Conservation (phyloP, 352 stramenopile species). For the Sclerospora graminicola region DNA sequence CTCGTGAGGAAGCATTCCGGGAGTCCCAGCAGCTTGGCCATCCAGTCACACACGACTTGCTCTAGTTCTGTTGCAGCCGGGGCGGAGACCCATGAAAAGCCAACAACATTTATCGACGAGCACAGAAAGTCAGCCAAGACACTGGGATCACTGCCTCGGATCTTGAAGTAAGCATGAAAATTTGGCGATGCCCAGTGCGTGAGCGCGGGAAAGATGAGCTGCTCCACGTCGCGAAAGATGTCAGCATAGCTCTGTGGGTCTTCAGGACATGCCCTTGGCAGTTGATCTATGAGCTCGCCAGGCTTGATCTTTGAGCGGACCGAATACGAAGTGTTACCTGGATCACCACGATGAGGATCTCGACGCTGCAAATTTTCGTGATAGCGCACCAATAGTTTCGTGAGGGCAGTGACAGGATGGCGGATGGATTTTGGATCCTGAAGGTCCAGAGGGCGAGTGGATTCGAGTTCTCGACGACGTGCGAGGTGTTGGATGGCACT, state of each 20-base stretch:
- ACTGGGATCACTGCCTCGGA: slow-evolving; percentile 24
- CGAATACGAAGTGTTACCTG: slow-evolving; percentile 24
- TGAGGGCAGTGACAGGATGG: slow-evolving; percentile 27
- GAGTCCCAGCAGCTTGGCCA: slow-evolving; percentile 42
- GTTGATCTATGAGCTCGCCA: slow-evolving; percentile 25
- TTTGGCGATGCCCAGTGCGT: slow-evolving; percentile 58
- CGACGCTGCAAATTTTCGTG: slow-evolving; percentile 36
- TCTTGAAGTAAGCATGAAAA: slow-evolving; percentile 62
- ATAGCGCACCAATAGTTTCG: slow-evolving; percentile 55
- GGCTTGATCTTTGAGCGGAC: slow-evolving; percentile 33
- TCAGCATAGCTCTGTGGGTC: slow-evolving; percentile 39
- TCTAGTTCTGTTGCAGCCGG: slow-evolving; percentile 61
- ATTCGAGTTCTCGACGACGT: slow-evolving; percentile 21
- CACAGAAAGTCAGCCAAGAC: slow-evolving; percentile 45
- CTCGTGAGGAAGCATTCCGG: slow-evolving; percentile 46
- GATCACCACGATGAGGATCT: slow-evolving; percentile 21
- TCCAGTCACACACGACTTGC: slow-evolving; percentile 60
- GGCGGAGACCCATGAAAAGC: slow-evolving; percentile 52
- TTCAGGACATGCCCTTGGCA: slow-evolving; percentile 38
- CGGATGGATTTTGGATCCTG: slow-evolving; percentile 29
- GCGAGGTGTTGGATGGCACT: slow-evolving; percentile 24
- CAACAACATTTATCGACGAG: slow-evolving; percentile 43
- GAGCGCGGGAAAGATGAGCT: slow-evolving; percentile 42
- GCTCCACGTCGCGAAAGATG: slow-evolving; percentile 50
- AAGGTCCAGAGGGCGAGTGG: slow-evolving; percentile 25